Evolutionary conservation across 805 yeast species (phyloP).

Genomic region (Torulaspora indica): DNA sequence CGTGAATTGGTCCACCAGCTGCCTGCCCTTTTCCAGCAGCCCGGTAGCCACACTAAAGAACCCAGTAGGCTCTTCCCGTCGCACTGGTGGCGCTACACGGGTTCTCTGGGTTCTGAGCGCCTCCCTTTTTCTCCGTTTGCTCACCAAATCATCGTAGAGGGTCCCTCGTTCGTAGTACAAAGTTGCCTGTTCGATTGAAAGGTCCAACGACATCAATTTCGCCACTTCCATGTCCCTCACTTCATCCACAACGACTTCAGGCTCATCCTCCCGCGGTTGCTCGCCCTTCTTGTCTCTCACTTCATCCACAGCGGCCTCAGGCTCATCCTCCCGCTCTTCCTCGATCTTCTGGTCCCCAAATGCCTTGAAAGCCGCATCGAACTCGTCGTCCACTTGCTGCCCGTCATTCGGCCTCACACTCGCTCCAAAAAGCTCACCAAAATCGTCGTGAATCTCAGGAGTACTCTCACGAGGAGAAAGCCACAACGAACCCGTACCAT

Average conservation of each 20-base stretch:
- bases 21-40: slow-evolving; percentile 33
- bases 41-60: slow-evolving; percentile 29
- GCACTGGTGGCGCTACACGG: background rate
- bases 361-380: slow-evolving; percentile 24
- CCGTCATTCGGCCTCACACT: background rate
- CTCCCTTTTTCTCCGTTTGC: slow-evolving; percentile 3
- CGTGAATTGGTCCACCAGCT: slow-evolving; percentile 27
- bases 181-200: slow-evolving; percentile 23
- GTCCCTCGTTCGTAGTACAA: slow-evolving; percentile 25
- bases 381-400: slow-evolving; percentile 14
- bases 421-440: slow-evolving; percentile 22
- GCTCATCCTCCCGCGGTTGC: background rate
- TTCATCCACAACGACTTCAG: slow-evolving; percentile 27
- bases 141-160: slow-evolving; percentile 23
- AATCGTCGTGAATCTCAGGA: slow-evolving; percentile 17
- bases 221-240: slow-evolving; percentile 37
- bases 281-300: slow-evolving; percentile 11
- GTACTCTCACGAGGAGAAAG: background rate
- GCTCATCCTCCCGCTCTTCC: background rate
- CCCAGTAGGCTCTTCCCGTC: background rate
- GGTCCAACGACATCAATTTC: slow-evolving; percentile 32
- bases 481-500: background rate
- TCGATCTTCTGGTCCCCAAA: slow-evolving; percentile 8
- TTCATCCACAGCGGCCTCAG: slow-evolving; percentile 26
- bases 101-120: background rate